Evolutionary conservation across 2,329 filamentous ascomycete species (phyloP).

Genomic region (Calonectria leucothoes): DNA sequence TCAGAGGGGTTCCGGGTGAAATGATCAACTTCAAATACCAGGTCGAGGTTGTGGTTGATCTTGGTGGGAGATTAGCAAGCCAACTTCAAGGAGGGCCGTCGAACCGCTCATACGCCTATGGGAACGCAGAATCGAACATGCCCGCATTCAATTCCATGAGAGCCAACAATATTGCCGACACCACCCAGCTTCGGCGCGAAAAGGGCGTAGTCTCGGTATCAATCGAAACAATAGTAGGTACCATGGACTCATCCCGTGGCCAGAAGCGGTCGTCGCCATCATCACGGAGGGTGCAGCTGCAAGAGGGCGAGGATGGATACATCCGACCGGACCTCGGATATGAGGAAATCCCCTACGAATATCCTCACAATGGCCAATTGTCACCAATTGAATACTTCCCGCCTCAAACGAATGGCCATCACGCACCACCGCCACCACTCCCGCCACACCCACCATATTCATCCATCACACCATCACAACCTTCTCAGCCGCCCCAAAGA

Average conservation of each 20-base stretch:
- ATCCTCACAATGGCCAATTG: slow-evolving; percentile 29
- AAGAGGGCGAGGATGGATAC: slow-evolving; percentile 47
- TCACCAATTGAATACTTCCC: slow-evolving; percentile 42
- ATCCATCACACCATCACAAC: slow-evolving; percentile 27
- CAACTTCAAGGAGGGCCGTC: slow-evolving; percentile 72
- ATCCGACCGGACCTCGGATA: slow-evolving; percentile 38
- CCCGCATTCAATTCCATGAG: slow-evolving; percentile 46
- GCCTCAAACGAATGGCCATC: slow-evolving; percentile 47
- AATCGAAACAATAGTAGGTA: slow-evolving; percentile 90
- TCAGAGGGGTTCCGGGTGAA: slow-evolving; percentile 86
- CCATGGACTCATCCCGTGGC: slow-evolving; percentile 74
- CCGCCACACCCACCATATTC: slow-evolving; percentile 19
- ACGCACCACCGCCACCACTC: slow-evolving; percentile 44
- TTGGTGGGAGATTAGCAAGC: slow-evolving; percentile 86
- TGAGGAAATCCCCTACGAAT: slow-evolving; percentile 34
- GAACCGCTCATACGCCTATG: slow-evolving; percentile 48
- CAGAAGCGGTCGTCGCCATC: slow-evolving; percentile 42
- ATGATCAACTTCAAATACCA: slow-evolving; percentile 98
- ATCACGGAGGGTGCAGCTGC: slow-evolving; percentile 42
- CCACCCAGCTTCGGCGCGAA: slow-evolving; percentile 84
- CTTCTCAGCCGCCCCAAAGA: slow-evolving; percentile 10
- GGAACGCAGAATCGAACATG: slow-evolving; percentile 40
- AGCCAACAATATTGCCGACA: slow-evolving; percentile 81
- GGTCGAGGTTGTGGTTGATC: slow-evolving; percentile 90
- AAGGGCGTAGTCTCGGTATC: slow-evolving; percentile 91